Percentiles rank a stretch among this genome's conserved stretches.
Evolutionary conservation across 129 eudicot species (phyloP).

Genomic region (Dittrichia graveolens): DNA sequence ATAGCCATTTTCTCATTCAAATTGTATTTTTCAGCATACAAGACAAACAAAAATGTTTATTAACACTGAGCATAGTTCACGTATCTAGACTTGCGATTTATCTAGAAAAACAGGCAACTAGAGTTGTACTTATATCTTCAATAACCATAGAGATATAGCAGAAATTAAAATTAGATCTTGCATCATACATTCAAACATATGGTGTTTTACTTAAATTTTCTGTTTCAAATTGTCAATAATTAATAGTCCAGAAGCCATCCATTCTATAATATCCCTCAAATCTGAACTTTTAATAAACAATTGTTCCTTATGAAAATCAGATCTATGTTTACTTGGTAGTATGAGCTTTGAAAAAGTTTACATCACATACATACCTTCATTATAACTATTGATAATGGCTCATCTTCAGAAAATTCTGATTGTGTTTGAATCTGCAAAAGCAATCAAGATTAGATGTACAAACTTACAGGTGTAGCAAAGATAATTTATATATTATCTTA

Average conservation of each 20-base stretch:
- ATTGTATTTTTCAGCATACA: too few relatives aligned
- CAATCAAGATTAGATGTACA: slow-evolving; percentile 16
- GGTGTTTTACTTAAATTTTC: background rate
- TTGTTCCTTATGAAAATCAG: background rate
- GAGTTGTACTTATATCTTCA: background rate
- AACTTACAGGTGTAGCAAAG: background rate
- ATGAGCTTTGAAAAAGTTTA: background rate
- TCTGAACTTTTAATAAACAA: background rate
- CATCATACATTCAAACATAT: background rate
- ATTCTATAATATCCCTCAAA: background rate
- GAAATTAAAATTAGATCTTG: background rate
- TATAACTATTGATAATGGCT: slow-evolving; percentile 81
- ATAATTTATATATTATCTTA: slow-evolving; percentile 3
- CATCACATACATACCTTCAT: slow-evolving; percentile 70
- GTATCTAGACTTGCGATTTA: too few relatives aligned
- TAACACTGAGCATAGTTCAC: background rate
- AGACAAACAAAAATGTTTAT: background rate
- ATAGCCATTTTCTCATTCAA: too few relatives aligned
- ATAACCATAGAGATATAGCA: background rate
- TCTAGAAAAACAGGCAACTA: too few relatives aligned
- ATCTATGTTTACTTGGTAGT: background rate
- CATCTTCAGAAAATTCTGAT: slow-evolving; percentile 97
- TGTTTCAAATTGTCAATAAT: background rate
- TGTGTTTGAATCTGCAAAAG: slow-evolving; percentile 77
- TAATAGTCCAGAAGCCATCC: background rate